A percentile compares a stretch with the other conserved stretches of the same genome.
These are phyloP conservation scores for Zelonia costaricensis DNA, from an alignment of 208 protist species.

Conservation along the genomic window DNA sequence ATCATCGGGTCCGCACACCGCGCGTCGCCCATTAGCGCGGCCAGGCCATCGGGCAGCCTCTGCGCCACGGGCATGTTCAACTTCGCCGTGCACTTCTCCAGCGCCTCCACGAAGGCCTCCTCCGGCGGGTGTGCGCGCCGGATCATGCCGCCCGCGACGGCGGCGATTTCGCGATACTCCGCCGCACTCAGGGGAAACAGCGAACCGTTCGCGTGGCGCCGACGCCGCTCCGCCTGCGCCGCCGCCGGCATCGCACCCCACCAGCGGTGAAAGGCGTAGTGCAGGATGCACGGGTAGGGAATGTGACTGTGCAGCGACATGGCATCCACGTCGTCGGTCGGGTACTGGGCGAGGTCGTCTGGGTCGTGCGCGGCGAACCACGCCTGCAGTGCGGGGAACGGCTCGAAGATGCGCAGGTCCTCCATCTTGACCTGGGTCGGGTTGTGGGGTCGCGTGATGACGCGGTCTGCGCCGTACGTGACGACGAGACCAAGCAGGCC, in stretches of 20 bases:
- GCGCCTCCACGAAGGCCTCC: slow-evolving; percentile 64
- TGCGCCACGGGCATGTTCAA: slow-evolving; percentile 42
- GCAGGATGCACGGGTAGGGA: slow-evolving; percentile 87
- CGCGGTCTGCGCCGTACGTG: slow-evolving; percentile 46
- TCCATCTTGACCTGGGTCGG: slow-evolving; percentile 46
- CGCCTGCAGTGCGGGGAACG: slow-evolving; percentile 75
- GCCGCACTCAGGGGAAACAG: slow-evolving; percentile 20
- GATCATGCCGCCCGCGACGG: slow-evolving; percentile 15
- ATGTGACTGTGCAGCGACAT: slow-evolving; percentile 75
- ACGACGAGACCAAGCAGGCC: slow-evolving; percentile 93
- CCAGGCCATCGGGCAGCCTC: slow-evolving; percentile 23
- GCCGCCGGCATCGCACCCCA: slow-evolving; percentile 8
- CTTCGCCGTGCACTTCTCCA: slow-evolving; percentile 45
- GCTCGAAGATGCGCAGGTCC: slow-evolving; percentile 92
- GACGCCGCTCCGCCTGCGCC: neutral
- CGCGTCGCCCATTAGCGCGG: slow-evolving; percentile 32
- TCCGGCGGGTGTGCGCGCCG: slow-evolving; percentile 33
- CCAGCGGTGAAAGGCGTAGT: slow-evolving; percentile 64
- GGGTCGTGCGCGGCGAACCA: slow-evolving; percentile 68
- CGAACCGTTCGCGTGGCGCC: neutral
- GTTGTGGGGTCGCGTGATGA: slow-evolving; percentile 53
- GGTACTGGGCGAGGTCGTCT: slow-evolving; percentile 47
- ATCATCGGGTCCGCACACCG: slow-evolving; percentile 22
- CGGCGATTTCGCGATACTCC: slow-evolving; percentile 19
- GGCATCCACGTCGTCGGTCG: slow-evolving; percentile 27